These are phyloP conservation scores for Paulownia fortunei DNA, from an alignment of 257 asterid species.

Conservation along the genomic window DNA sequence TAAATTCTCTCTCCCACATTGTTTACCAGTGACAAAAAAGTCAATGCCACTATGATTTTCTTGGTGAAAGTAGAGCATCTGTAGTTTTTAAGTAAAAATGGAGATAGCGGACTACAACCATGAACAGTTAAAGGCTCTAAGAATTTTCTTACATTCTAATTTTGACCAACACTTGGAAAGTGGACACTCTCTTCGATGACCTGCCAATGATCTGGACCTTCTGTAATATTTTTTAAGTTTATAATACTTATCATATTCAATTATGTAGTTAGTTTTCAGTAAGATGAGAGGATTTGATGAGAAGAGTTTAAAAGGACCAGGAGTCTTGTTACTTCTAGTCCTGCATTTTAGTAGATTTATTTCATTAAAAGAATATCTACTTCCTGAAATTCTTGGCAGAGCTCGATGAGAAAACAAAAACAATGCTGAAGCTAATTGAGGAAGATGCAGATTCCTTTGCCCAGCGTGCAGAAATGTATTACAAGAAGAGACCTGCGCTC, in stretches of 20 bases:
- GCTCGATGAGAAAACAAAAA: constrained; percentile 68
- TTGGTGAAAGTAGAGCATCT: not conserved
- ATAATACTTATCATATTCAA: not conserved
- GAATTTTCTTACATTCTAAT: too few species aligned
- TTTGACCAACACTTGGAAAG: too few species aligned
- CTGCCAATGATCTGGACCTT: not conserved
- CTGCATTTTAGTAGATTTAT: not conserved
- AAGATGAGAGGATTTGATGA: not conserved
- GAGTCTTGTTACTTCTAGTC: not conserved
- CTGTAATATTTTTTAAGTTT: not conserved
- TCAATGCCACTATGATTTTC: not conserved
- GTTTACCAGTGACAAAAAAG: not conserved
- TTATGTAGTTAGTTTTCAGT: not conserved
- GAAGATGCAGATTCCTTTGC: constrained; percentile 92
- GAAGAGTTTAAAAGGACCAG: not conserved
- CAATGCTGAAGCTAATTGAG: constrained; percentile 75
- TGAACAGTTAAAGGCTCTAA: too few species aligned
- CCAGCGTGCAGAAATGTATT: constrained; percentile 91
- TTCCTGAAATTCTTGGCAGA: constrained; percentile 44
- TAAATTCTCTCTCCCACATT: not conserved
- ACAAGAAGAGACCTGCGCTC: constrained; percentile 85
- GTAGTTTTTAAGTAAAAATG: not conserved
- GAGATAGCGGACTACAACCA: too few species aligned
- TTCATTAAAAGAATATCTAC: not conserved
- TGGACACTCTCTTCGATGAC: not conserved